phyloP scores from a whole-genome alignment of 2,329 filamentous ascomycete genomes.

The Fusarium nanum region DNA sequence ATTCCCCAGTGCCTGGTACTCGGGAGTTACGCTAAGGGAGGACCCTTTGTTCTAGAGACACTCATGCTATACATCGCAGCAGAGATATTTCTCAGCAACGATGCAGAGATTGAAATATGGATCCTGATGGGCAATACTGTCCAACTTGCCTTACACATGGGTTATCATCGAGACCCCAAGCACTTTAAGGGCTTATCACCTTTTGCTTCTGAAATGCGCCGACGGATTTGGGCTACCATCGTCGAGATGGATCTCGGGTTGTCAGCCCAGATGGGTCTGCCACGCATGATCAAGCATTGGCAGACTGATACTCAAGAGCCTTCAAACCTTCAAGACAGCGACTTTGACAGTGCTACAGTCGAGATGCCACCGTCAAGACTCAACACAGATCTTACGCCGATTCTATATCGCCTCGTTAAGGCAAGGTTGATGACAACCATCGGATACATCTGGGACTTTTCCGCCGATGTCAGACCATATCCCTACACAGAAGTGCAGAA shows the following conservation, averaged over 20 bases:
- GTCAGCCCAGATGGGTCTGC: slow-evolving; percentile 60
- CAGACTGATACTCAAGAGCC: slow-evolving; percentile 57
- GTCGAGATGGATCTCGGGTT: slow-evolving; percentile 56
- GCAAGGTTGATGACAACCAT: background rate
- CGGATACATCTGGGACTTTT: slow-evolving; percentile 21
- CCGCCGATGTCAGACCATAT: background rate
- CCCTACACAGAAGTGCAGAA: background rate
- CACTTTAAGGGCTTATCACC: slow-evolving; percentile 55
- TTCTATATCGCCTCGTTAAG: slow-evolving; percentile 18
- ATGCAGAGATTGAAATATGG: slow-evolving; percentile 52
- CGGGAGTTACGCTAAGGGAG: slow-evolving; percentile 57
- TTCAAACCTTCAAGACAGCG: slow-evolving; percentile 57
- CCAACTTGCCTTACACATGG: slow-evolving; percentile 54
- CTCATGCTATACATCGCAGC: slow-evolving; percentile 51
- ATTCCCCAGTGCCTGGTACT: slow-evolving; percentile 51
- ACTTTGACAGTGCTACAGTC: slow-evolving; percentile 50
- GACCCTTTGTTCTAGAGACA: slow-evolving; percentile 56
- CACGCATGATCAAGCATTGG: slow-evolving; percentile 55
- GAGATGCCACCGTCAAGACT: slow-evolving; percentile 1
- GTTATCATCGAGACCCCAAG: slow-evolving; percentile 58
- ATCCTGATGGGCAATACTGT: slow-evolving; percentile 51
- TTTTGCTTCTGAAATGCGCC: slow-evolving; percentile 59
- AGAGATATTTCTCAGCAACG: slow-evolving; percentile 48
- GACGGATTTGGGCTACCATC: slow-evolving; percentile 56
- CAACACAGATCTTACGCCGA: background rate